These are phyloP conservation scores for Trichoderma simmonsii DNA, from an alignment of 2,329 filamentous ascomycete species.

Conservation along the genomic window DNA sequence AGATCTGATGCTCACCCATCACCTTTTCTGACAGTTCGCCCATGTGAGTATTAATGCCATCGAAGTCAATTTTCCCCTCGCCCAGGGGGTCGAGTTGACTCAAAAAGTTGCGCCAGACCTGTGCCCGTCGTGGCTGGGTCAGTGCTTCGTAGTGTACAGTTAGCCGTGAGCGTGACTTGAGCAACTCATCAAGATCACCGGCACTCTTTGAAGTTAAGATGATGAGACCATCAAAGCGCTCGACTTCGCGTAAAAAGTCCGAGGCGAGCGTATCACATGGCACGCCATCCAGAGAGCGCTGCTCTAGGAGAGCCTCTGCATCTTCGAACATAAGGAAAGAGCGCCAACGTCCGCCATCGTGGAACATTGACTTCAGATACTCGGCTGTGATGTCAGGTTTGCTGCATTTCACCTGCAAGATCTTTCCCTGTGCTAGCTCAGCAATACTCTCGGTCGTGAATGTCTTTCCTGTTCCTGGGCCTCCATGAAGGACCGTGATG, in stretches of 20 bases:
- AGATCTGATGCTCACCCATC: not conserved
- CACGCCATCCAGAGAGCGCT: slow-evolving; percentile 30
- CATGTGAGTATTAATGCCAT: not conserved
- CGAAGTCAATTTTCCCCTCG: not conserved
- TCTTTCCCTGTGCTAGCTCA: slow-evolving; percentile 39
- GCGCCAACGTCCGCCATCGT: slow-evolving; percentile 38
- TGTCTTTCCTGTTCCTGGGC: slow-evolving; percentile 49
- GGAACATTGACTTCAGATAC: slow-evolving; percentile 42
- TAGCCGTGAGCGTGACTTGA: slow-evolving; percentile 46
- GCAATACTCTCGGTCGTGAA: slow-evolving; percentile 44
- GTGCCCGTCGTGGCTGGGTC: slow-evolving; percentile 34
- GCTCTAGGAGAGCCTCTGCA: slow-evolving; percentile 35
- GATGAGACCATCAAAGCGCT: slow-evolving; percentile 47
- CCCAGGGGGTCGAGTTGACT: slow-evolving; percentile 28
- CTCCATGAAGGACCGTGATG: slow-evolving; percentile 44
- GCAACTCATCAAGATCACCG: slow-evolving; percentile 47
- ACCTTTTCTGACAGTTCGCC: not conserved
- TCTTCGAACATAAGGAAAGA: slow-evolving; percentile 38
- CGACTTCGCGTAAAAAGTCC: slow-evolving; percentile 44
- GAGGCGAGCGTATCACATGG: slow-evolving; percentile 36
- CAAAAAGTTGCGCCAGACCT: slow-evolving; percentile 41
- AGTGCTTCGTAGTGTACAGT: slow-evolving; percentile 41
- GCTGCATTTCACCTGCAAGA: slow-evolving; percentile 49
- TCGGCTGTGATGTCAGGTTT: slow-evolving; percentile 41
- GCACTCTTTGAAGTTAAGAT: slow-evolving; percentile 51